phyloP scores from a whole-genome alignment of 75 land plant genomes.

The Cupressus sempervirens region DNA sequence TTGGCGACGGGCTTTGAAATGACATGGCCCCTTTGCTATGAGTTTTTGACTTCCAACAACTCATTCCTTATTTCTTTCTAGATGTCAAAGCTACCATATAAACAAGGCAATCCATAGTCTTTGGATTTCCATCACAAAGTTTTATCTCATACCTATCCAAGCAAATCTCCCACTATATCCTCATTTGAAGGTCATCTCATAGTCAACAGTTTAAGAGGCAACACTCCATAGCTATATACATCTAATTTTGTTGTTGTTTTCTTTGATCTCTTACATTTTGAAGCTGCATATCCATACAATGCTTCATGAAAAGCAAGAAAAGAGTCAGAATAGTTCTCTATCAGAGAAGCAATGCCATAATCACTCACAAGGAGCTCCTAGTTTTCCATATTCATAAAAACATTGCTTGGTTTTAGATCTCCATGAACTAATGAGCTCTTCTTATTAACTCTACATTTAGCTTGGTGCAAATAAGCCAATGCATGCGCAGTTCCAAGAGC shows the following conservation, averaged over 20 bases:
- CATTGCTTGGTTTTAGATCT: not conserved
- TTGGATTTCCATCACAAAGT: not conserved
- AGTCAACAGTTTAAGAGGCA: constrained; percentile 20
- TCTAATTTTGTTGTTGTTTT: constrained; percentile 16
- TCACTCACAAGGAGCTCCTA: not conserved
- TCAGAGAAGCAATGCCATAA: not conserved
- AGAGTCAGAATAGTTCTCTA: not conserved
- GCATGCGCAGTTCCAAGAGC: not conserved
- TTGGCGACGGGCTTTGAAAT: no score
- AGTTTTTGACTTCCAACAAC: no score
- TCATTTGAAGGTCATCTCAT: not conserved
- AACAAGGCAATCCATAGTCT: not conserved
- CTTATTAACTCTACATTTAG: not conserved
- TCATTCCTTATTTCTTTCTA: not conserved
- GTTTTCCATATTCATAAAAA: not conserved
- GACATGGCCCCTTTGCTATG: no score
- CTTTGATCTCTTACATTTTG: not conserved
- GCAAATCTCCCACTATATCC: not conserved
- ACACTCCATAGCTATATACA: constrained; percentile 27
- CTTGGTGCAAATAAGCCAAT: not conserved
- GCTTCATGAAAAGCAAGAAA: not conserved
- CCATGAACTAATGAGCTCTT: not conserved
- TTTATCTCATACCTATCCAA: not conserved
- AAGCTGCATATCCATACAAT: not conserved
- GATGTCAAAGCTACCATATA: not conserved